These are phyloP conservation scores for Xylaria sp. DNA, from an alignment of 2,329 filamentous ascomycete genomes.

Conservation along the genomic window DNA sequence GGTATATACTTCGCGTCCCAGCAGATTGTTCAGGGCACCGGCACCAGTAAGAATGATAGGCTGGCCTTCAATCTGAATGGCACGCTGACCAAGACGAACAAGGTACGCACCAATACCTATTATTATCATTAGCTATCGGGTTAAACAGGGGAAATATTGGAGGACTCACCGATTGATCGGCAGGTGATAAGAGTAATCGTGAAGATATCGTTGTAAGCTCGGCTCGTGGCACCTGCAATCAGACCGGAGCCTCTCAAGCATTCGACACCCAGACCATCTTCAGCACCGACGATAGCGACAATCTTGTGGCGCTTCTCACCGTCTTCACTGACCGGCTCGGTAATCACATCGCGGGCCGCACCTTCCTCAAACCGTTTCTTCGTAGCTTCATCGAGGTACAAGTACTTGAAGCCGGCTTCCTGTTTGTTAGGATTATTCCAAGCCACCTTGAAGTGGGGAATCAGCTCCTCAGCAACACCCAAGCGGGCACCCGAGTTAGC, in stretches of 20 bases:
- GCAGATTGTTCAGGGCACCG: conserved; percentile 95
- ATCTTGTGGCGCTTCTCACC: conserved; percentile 95
- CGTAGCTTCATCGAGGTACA: conserved; percentile 88
- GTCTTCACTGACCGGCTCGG: conserved; percentile 85
- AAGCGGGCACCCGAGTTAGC: conserved; percentile 99
- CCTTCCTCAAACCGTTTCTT: conserved; percentile 88
- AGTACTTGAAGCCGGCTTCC: conserved; percentile 93
- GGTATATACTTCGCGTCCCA: conserved; percentile 98
- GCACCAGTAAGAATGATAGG: conserved; percentile 99
- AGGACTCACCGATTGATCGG: conserved; percentile 84
- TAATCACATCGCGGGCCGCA: conserved; percentile 81
- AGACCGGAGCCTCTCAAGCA: conserved; percentile 96
- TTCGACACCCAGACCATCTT: conserved; percentile 97
- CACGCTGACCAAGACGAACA: conserved; percentile 96
- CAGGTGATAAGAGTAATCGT: conserved; percentile 97
- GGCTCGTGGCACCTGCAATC: conserved; percentile 96
- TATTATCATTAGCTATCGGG: conserved; percentile 49
- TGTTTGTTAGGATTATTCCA: conserved; percentile 89
- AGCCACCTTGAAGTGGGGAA: conserved; percentile 95
- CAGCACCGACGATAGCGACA: conserved; percentile 88
- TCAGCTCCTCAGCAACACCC: conserved; percentile 94
- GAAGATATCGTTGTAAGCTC: conserved; percentile 98
- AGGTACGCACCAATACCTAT: conserved; percentile 95
- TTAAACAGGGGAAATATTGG: conserved; percentile 28
- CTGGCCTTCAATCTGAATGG: conserved; percentile 98